Evolutionary conservation across 345 rosid species (phyloP).

Genomic region (Brassica napus): DNA sequence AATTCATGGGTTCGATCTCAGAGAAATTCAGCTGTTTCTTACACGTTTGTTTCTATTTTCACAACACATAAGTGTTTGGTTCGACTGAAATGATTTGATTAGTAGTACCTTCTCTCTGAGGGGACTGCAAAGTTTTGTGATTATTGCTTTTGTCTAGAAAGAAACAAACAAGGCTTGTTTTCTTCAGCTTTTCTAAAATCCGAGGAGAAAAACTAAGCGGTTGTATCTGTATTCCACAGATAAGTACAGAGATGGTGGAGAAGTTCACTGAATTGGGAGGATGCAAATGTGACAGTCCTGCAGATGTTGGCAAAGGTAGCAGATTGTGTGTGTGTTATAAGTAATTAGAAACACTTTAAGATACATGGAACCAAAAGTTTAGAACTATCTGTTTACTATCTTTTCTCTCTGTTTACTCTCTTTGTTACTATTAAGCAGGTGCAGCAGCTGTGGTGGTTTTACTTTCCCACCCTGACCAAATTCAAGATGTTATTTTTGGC

Average conservation of each 20-base stretch:
- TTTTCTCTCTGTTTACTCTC: not conserved
- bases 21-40: conserved; percentile 1
- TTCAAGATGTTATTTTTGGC: conserved; percentile 57
- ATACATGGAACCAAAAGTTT: not conserved
- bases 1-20: not conserved
- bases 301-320: conserved; percentile 65
- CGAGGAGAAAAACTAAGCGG: not conserved
- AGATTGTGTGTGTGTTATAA: not conserved
- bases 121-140: not conserved
- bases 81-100: conserved; percentile 16
- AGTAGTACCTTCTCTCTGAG: too few species aligned
- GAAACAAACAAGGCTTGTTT: not conserved
- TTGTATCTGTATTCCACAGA: not conserved
- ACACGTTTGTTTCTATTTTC: not conserved
- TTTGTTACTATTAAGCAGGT: conserved; percentile 46
- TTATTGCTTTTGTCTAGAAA: not conserved
- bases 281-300: conserved; percentile 48
- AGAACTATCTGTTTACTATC: not conserved
- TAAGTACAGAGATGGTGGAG: not conserved
- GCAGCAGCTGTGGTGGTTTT: conserved; percentile 65
- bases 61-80: not conserved
- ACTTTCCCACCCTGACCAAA: conserved; percentile 65
- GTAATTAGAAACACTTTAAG: not conserved
- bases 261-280: conserved; percentile 59
- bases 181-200: not conserved